Base-by-base conservation (phyloP, 495 filamentous ascomycete species). In the Platismatia glauca region DNA sequence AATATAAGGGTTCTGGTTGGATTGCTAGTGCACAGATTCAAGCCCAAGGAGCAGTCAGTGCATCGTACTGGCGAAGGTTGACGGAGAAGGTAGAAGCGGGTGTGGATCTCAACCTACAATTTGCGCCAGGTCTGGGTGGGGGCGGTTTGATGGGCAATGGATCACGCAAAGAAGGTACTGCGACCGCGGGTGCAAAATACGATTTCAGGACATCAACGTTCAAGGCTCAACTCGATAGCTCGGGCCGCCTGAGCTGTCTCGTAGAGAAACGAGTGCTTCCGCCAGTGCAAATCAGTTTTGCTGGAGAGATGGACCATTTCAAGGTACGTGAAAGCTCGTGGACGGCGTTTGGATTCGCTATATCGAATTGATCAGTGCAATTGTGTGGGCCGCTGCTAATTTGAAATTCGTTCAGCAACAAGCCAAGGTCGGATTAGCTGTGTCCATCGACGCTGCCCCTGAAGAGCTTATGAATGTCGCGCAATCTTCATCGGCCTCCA, bases 11-110 rank as follows among this genome's bases (percentile, higher is more conserved):
- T 24, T 79, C 84, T 31, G 90, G 95, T 68, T 99, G 91, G 91
- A 86, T 96, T 69, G 93, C 88, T 31, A 91, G 85, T 59, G 88
- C 86, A 66, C 91, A 96, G 70, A 72, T 96, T 34, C 86, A 95
- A 71, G 84, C 86, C 43, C 87, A 90, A 73, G 90, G 93, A 50
- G 89, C 85, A 53, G 74, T 99, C 58, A 89, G 87, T 68, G 86
- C 91, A n/a, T 91, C 91, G 8, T 99, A 93, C 82, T 99, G 95
- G 95, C 84, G 88, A 67, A 86, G 82, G 69, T 76, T 99, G 68
- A 91, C 90, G n/a, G 94, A 97, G 60, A 90, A 90, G 71, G 90
- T 99, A 35, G 92, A 97, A 75, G 92, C 90, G 62, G 95, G 95
- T 74, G 90, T 95, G 65, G 93, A 97, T 66, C 84, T 94, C 82